phyloP scores from a whole-genome alignment of 2,329 filamentous ascomycete genomes.

The Clarireedia monteithiana region DNA sequence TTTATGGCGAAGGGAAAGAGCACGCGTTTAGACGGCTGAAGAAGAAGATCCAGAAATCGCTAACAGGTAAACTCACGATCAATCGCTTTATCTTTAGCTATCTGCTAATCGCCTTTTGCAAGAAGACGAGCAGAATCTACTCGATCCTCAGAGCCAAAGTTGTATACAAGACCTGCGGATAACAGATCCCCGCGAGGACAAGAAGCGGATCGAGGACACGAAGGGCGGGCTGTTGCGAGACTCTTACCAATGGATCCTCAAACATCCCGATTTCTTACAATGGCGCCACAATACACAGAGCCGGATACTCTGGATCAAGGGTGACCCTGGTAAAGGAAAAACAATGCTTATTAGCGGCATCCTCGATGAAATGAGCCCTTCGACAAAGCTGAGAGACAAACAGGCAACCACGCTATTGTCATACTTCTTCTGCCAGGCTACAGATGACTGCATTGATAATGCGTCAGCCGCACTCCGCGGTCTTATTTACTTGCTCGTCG shows the following conservation, averaged over 20 bases:
- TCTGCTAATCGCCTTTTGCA: too few relatives aligned
- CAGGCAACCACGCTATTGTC: background rate
- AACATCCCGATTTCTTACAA: background rate
- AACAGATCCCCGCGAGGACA: background rate
- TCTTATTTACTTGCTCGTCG: constrained; percentile 1
- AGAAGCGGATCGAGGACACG: background rate
- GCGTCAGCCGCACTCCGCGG: background rate
- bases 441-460: background rate
- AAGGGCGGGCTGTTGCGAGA: background rate
- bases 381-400: background rate
- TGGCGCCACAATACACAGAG: background rate
- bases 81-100: too few relatives aligned
- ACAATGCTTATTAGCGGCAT: constrained; percentile 1
- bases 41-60: background rate
- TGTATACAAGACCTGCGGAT: too few relatives aligned
- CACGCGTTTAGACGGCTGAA: too few relatives aligned
- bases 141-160: too few relatives aligned
- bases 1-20: too few relatives aligned
- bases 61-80: background rate
- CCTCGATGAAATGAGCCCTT: background rate
- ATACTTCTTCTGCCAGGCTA: constrained; percentile 2
- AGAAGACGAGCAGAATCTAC: too few relatives aligned
- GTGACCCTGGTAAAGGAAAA: background rate
- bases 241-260: background rate
- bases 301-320: background rate